A percentile compares a stretch with the other conserved stretches of the same genome.
phyloP scores from a whole-genome alignment of 2,329 filamentous ascomycete species.

The Bimuria novae-zelandiae region DNA sequence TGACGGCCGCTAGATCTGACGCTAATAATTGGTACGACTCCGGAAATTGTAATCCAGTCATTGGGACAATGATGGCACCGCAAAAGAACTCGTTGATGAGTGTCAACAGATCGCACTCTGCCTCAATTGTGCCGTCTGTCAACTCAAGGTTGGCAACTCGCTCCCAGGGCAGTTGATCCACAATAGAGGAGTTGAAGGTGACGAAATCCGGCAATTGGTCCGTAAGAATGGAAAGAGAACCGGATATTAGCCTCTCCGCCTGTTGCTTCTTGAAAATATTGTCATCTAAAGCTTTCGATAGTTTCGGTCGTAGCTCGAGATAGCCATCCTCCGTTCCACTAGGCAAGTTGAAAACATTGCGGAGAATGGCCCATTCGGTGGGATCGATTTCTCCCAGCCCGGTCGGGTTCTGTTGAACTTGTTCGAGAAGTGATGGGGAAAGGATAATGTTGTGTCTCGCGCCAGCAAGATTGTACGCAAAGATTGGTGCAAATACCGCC shows the following conservation, averaged over 20 bases:
- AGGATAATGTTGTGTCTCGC: slow-evolving; percentile 56
- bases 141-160: slow-evolving; percentile 54
- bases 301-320: slow-evolving; percentile 34
- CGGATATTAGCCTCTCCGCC: slow-evolving; percentile 46
- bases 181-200: slow-evolving; percentile 61
- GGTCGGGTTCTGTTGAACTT: slow-evolving; percentile 27
- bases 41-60: slow-evolving; percentile 58
- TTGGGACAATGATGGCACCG: slow-evolving; percentile 53
- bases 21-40: slow-evolving; percentile 51
- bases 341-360: slow-evolving; percentile 37
- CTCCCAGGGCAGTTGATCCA: slow-evolving; percentile 69
- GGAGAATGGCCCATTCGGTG: slow-evolving; percentile 27
- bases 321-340: slow-evolving; percentile 24
- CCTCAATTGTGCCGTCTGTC: slow-evolving; percentile 49
- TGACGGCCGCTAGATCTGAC: slow-evolving; percentile 60
- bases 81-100: slow-evolving; percentile 64
- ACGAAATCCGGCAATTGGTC: slow-evolving; percentile 60
- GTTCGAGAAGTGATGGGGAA: slow-evolving; percentile 52
- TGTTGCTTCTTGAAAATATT: slow-evolving; percentile 56
- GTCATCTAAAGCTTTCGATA: slow-evolving; percentile 38
- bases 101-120: slow-evolving; percentile 51
- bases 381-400: slow-evolving; percentile 26
- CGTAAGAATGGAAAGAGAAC: slow-evolving; percentile 36
- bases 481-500: slow-evolving; percentile 48
- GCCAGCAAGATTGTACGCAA: slow-evolving; percentile 56